These are phyloP conservation scores for Periconia macrospinosa DNA, from an alignment of 2,329 filamentous ascomycete species.

Conservation along the genomic window DNA sequence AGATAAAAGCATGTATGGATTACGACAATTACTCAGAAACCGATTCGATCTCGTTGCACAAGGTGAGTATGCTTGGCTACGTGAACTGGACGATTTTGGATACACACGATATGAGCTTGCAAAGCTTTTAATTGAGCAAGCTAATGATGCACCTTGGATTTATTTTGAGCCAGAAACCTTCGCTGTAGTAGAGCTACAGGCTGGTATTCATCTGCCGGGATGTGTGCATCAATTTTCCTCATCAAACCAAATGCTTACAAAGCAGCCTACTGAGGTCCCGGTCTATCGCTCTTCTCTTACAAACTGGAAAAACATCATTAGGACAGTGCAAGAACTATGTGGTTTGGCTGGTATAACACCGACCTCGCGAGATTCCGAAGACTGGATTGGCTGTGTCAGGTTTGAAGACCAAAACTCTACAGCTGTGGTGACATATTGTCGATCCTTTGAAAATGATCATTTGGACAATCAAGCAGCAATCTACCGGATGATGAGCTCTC, in stretches of 20 bases:
- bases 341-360: conserved; percentile 4
- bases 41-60: too few species aligned
- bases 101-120: conserved; percentile 1
- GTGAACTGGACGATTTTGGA: not conserved
- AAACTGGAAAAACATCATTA: not conserved
- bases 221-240: not conserved
- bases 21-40: too few species aligned
- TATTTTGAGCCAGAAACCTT: not conserved
- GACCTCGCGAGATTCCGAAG: not conserved
- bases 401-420: not conserved
- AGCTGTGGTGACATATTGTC: not conserved
- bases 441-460: not conserved
- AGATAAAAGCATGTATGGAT: too few species aligned
- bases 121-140: not conserved
- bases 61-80: conserved; percentile 1
- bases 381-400: not conserved
- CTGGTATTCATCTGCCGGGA: not conserved
- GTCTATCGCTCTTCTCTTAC: not conserved
- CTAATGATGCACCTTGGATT: conserved; percentile 4
- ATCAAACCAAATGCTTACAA: not conserved
- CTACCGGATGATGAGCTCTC: not conserved
- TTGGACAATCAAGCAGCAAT: not conserved
- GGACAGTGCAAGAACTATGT: conserved; percentile 1
- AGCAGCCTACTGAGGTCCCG: not conserved
- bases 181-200: too few species aligned